A percentile compares a stretch with the other conserved stretches of the same genome.
Evolutionary conservation across 192 early-diverging fungal genomes (phyloP).

Genomic region (Linnemannia exigua): DNA sequence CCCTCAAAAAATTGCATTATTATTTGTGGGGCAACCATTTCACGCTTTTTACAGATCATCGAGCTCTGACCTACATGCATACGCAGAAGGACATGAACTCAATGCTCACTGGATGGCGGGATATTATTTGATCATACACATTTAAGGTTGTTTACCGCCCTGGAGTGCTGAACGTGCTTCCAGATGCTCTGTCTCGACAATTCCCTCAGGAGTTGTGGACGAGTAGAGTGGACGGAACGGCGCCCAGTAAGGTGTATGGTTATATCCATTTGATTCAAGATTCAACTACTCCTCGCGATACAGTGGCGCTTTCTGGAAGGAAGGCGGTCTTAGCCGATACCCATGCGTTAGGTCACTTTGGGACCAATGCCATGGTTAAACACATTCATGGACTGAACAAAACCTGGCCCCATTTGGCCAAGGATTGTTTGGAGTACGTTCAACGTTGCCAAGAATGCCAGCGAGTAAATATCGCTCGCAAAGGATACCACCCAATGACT

Average conservation of each 20-base stretch:
- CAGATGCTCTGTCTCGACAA: constrained; percentile 30
- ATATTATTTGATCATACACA: no score
- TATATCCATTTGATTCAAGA: constrained; percentile 15
- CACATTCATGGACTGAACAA: not conserved
- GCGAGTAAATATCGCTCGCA: not conserved
- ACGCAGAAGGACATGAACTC: no score
- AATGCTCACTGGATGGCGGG: no score
- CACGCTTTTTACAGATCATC: no score
- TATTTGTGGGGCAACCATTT: no score
- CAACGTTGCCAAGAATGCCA: not conserved
- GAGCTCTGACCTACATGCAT: no score
- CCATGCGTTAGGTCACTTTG: constrained; percentile 6
- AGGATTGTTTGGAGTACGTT: constrained; percentile 10
- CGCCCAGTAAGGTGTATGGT: not conserved
- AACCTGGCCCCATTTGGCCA: constrained; percentile 7
- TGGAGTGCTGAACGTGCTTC: no score
- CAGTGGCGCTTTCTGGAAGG: constrained; percentile 5
- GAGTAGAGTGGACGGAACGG: not conserved
- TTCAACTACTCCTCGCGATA: not conserved
- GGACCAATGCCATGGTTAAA: constrained; percentile 23
- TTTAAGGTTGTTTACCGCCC: no score
- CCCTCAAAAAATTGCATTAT: no score
- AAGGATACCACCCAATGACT: constrained; percentile 14
- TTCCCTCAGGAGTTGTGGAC: constrained; percentile 23
- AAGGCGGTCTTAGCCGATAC: not conserved